Base-by-base conservation (phyloP, 805 yeast species). In the Metschnikowia lunata region DNA sequence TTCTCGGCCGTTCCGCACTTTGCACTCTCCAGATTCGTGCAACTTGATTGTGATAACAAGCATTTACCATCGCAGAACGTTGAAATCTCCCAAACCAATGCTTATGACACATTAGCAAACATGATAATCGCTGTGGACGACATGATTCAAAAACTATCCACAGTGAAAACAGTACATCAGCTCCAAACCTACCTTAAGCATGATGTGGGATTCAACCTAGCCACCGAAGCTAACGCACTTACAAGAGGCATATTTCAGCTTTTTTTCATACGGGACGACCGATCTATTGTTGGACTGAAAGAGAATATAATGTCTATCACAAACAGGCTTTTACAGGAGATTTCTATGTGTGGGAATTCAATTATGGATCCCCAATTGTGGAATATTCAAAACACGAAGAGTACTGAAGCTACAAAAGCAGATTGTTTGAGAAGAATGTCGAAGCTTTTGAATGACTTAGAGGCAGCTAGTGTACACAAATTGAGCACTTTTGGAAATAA, bases 241-340 rank as follows among this genome's bases (percentile, higher is more conserved):
- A 73, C 83, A 1, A 71, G 90, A 47, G 85, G 85, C 1, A 53
- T 82, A 9, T 74, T 82, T 52, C 87, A 83, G 43, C 63, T 83
- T 18, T 80, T 76, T 54, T 63, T 83, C 23, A 67, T 84, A 8
- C 66, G 88, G 47, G 86, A 83, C 55, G 82, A 83, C 58, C 74
- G 73, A 42, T 66, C 80, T 1, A 66, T 85, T 2, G 52, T 82
- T 23, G 90, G 89, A 0, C 67, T 67, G 37, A 47, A 46, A 26
- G 70, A 65, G 42, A 57, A 60, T 12, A 57, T 80, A 26, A 46
- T 49, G 8, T 39, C 40, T 8, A 34, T 64, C 9, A 50, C 59
- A 3, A 37, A 59, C 8, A 55, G 67, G 30, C 75, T 76, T 46
- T 59, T 84, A 46, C 64, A 65, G 26, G 12, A 28, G 14, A 72